Evolutionary conservation across 352 stramenopile genomes (phyloP).

Genomic region (Phytophthora boehmeriae): DNA sequence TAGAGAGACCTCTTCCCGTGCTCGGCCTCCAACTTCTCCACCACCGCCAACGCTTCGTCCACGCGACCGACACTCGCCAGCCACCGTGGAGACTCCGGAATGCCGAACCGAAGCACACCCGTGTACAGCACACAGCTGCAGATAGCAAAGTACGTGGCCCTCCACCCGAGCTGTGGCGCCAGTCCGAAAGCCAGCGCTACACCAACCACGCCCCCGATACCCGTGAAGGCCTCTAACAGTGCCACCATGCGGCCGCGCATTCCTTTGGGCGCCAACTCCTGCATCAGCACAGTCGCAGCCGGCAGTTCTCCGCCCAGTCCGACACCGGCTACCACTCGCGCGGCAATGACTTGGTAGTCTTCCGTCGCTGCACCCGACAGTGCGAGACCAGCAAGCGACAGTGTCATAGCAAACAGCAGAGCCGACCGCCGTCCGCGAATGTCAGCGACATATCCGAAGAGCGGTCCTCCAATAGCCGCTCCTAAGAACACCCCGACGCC

Average conservation of each 20-base stretch:
- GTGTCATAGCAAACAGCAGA: conserved; percentile 26
- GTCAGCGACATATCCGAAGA: conserved; percentile 34
- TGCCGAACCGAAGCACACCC: conserved; percentile 11
- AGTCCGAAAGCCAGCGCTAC: conserved; percentile 26
- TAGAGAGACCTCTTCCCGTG: background rate
- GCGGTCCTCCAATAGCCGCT: conserved; percentile 26
- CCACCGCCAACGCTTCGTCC: conserved; percentile 25
- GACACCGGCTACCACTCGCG: conserved; percentile 31
- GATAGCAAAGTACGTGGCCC: conserved; percentile 23
- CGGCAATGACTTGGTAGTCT: conserved; percentile 22
- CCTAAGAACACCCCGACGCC: conserved; percentile 18
- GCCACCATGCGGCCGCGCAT: conserved; percentile 30
- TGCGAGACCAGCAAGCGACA: conserved; percentile 27
- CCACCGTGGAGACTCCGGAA: conserved; percentile 43
- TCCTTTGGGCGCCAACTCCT: conserved; percentile 28
- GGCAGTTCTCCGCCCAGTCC: conserved; percentile 40
- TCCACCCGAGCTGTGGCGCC: conserved; percentile 29
- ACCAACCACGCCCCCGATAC: conserved; percentile 28
- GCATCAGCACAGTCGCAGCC: conserved; percentile 28
- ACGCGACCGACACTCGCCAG: conserved; percentile 26
- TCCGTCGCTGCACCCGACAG: conserved; percentile 24
- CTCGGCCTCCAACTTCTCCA: conserved; percentile 31
- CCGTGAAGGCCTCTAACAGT: conserved; percentile 32
- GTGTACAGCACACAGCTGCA: conserved; percentile 22
- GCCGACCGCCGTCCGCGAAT: conserved; percentile 20